Percentiles rank a stretch among this genome's conserved stretches.
Conservation (phyloP, 2,329 filamentous ascomycete genomes). For the Sclerotinia borealis region DNA sequence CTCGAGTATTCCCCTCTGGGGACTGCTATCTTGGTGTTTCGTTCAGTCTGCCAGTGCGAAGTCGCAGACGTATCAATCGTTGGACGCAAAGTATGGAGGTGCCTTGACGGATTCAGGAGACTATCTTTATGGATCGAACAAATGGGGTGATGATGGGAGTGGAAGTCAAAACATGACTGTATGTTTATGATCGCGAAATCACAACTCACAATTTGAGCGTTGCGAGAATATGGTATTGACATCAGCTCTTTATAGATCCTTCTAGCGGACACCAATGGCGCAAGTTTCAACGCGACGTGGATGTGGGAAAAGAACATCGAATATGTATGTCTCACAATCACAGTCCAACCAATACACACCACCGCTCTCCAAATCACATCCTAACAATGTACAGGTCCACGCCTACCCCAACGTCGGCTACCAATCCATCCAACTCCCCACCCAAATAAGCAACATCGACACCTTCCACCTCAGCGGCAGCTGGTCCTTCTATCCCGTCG, state of each 20-base stretch:
- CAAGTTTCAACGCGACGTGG: conserved; percentile 11
- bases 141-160: conserved; percentile 13
- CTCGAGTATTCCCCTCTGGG: neutral
- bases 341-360: neutral
- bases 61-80: neutral
- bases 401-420: conserved; percentile 8
- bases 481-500: neutral
- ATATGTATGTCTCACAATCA: neutral
- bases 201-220: neutral
- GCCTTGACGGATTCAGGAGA: neutral
- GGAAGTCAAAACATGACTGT: conserved; percentile 11
- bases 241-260: neutral
- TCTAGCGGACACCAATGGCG: conserved; percentile 3
- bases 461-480: conserved; percentile 14
- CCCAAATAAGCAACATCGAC: conserved; percentile 8
- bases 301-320: conserved; percentile 3
- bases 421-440: conserved; percentile 5
- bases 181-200: neutral
- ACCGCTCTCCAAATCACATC: neutral
- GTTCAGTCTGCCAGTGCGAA: neutral
- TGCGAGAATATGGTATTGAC: neutral
- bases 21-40: neutral
- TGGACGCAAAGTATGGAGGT: conserved; percentile 5
- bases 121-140: conserved; percentile 5
- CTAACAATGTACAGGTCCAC: conserved; percentile 2